phyloP scores from a whole-genome alignment of 495 filamentous ascomycete genomes.

The Sporormia fimetaria region DNA sequence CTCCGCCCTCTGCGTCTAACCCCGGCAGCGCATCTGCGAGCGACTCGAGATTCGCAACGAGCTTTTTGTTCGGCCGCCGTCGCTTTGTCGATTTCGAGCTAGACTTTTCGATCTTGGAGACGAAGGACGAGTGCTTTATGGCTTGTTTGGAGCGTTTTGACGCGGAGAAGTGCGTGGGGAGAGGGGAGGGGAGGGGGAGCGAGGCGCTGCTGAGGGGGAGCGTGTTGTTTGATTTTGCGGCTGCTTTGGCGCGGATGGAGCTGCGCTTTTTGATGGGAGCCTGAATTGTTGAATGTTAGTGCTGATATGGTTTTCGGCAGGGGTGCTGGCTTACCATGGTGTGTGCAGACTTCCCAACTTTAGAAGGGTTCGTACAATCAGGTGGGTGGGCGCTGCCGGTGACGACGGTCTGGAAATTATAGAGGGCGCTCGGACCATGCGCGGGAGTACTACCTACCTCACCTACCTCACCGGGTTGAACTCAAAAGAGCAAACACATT shows the following conservation, averaged over 20 bases:
- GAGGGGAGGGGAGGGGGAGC: neutral
- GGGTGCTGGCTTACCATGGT: too few relatives aligned
- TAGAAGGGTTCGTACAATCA: too few relatives aligned
- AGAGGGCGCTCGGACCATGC: too few relatives aligned
- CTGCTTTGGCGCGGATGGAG: conserved; percentile 4
- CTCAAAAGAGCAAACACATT: too few relatives aligned
- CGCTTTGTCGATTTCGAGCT: conserved; percentile 42
- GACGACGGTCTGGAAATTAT: too few relatives aligned
- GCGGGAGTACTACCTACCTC: too few relatives aligned
- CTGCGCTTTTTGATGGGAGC: conserved; percentile 14
- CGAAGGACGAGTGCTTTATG: conserved; percentile 64
- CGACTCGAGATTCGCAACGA: conserved; percentile 62
- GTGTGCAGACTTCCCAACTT: too few relatives aligned
- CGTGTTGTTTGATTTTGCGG: neutral
- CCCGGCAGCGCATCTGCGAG: conserved; percentile 69
- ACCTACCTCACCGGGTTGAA: too few relatives aligned
- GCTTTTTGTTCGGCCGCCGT: conserved; percentile 61
- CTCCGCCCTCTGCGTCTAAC: conserved; percentile 34
- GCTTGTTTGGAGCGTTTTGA: conserved; percentile 66
- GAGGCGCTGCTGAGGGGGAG: neutral
- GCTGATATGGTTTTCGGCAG: too few relatives aligned
- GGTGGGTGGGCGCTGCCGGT: too few relatives aligned
- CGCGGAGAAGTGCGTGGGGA: conserved; percentile 14
- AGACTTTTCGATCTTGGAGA: conserved; percentile 61
- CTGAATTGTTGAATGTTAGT: too few relatives aligned